Evolutionary conservation across 805 yeast genomes (phyloP).

Genomic region (Candida oleophila): DNA sequence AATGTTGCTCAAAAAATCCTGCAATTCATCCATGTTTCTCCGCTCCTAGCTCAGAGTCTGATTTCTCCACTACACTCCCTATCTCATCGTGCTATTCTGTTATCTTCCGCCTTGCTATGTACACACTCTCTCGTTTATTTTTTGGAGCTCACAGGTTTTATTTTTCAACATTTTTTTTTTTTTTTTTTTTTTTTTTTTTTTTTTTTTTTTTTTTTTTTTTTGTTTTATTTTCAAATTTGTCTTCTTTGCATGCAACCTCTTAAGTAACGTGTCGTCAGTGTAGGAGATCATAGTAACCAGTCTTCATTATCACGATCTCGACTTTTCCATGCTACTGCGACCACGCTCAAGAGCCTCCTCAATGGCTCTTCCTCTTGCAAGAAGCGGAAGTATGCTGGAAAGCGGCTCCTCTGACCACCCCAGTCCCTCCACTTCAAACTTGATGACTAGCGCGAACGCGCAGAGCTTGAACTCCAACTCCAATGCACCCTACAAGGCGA

Average conservation of each 20-base stretch:
- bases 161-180: background rate
- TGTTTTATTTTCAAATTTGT: background rate
- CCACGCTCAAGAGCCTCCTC: constrained; percentile 2
- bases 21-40: too few species aligned
- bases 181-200: background rate
- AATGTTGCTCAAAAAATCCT: too few species aligned
- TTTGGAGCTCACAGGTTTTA: too few species aligned
- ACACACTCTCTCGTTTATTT: background rate
- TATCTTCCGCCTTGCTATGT: too few species aligned
- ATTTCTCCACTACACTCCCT: too few species aligned
- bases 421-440: background rate
- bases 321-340: constrained; percentile 1
- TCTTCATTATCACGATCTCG: background rate
- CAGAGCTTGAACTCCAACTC: background rate
- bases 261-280: background rate
- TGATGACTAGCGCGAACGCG: background rate
- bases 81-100: too few species aligned
- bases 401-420: background rate
- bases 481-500: constrained; percentile 1
- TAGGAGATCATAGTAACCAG: too few species aligned
- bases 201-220: too few species aligned
- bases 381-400: background rate
- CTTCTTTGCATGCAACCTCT: background rate
- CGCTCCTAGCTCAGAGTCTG: too few species aligned
- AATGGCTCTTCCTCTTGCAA: constrained; percentile 2